Base-by-base conservation (phyloP, 163 green algal genomes). In the Chlorella variabilis region DNA sequence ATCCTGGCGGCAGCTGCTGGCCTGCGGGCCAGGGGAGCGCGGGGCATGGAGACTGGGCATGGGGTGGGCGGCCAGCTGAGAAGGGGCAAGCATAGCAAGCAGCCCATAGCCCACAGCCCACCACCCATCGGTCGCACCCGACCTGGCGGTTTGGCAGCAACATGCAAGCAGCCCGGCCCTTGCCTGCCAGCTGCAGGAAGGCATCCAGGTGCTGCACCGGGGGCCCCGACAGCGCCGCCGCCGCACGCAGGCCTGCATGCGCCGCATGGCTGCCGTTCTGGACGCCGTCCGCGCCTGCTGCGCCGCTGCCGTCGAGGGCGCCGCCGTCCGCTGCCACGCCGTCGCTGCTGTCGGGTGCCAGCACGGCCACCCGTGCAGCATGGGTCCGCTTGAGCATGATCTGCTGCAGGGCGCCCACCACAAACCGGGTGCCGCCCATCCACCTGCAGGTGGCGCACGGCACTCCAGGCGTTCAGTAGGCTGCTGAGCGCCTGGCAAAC, bases 361-460 rank as follows among this genome's bases (percentile, higher is more conserved):
- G 51, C 21, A 83, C 23, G 0, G 77, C 77, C 15, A 83, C 77
- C 2, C 49, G n/a, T 3, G 51, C 65, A 2, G 33, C 2, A 21
- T 83, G 77, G 20, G 29, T 75, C 29, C 62, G 65, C 45, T 84
- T 56, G 48, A 80, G 75, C 58, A 92, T 17, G 65, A 93, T 91
- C 73, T 93, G 75, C 54, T 84, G 54, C 33, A 94, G 39, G 13
- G 86, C 89, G 4, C 91, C 91, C 21, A 92, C 23, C 11, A 85
- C 86, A 84, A 94, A 93, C 5, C 91, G 86, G 3, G 68, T 71
- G 33, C 82, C 74, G 11, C 91, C 77, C 65, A 83, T 67, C 61
- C 65, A 82, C 48, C 76, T 82, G 63, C 36, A 9, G n/a, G 4
- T 54, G 36, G 29, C 34, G 3, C 34, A 49, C 33, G n/a, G n/a